Evolutionary conservation across 805 yeast genomes (phyloP).

Genomic region (Candida takata): DNA sequence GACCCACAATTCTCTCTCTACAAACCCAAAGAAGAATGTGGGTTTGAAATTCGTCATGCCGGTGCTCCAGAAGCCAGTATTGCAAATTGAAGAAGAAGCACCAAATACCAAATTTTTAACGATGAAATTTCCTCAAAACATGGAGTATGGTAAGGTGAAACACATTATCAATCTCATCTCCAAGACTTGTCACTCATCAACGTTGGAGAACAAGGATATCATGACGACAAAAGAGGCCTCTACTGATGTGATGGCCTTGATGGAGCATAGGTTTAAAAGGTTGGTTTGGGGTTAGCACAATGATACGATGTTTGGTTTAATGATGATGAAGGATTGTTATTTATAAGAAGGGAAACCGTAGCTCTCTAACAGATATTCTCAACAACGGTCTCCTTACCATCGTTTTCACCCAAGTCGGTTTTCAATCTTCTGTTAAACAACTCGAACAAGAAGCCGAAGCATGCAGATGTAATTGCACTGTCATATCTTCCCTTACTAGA

Average conservation of each 20-base stretch:
- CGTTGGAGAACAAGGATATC: conserved; percentile 26
- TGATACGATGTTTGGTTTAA: too few species aligned
- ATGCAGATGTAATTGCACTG: conserved; percentile 63
- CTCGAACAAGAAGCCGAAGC: conserved; percentile 63
- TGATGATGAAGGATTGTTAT: too few species aligned
- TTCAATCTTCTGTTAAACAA: conserved; percentile 63
- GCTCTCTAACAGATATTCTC: conserved; percentile 55
- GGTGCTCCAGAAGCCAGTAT: background rate
- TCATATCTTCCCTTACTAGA: conserved; percentile 75
- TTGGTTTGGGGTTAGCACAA: conserved; percentile 30
- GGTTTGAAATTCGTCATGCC: conserved; percentile 22
- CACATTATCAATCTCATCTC: conserved; percentile 19
- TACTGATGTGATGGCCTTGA: conserved; percentile 27
- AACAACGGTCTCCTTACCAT: conserved; percentile 39
- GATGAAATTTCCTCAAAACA: conserved; percentile 20
- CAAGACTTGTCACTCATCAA: conserved; percentile 19
- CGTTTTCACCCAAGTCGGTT: conserved; percentile 59
- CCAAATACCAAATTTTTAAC: conserved; percentile 8
- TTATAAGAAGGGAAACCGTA: too few species aligned
- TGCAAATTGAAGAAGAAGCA: background rate
- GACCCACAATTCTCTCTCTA: conserved; percentile 14
- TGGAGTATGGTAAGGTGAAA: conserved; percentile 21
- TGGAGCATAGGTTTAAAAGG: conserved; percentile 31
- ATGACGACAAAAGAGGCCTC: conserved; percentile 31
- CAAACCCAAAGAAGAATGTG: conserved; percentile 27